Base-by-base conservation (phyloP, 163 green algal genomes). In the Trebouxiophyceae sp. region DNA sequence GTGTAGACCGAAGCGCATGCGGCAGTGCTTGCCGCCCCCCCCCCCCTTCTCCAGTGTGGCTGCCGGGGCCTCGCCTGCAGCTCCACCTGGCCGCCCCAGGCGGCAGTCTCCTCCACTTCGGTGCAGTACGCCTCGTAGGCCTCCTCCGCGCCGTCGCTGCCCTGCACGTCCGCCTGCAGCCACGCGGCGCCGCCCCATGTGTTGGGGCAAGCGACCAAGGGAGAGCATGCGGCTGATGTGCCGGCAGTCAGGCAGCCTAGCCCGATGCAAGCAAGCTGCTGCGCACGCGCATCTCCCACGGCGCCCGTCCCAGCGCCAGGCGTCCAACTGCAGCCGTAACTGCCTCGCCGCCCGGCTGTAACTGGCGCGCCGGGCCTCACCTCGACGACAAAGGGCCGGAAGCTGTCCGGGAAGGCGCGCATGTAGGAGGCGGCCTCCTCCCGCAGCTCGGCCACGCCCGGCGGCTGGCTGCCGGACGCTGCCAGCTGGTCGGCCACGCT, bases 61-160 rank as follows among this genome's bases (percentile, higher is more conserved):
- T 32, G 59, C n/a, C 61, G 85, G 62, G n/a, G n/a, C n/a, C n/a
- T n/a, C 12, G 92, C 93, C 23, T 71, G 61, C 24, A 99, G 79
- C 81, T 99, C 93, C 54, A 95, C 54, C 62, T 99, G 91, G 1
- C 93, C 93, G 2, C 93, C 93, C 93, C 93, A 98, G 7, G 73
- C 81, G 19, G 93, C 93, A 0, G 86, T 97, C 12, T 33, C 33
- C 66, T 91, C 91, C 56, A 98, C 68, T 29, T 87, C 71, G 19
- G 68, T 5, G 73, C 91, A 97, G 77, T 98, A 95, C 1, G 62
- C 60, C 60, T 91, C 83, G 59, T 86, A 90, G 4, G 58, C 32
- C 1, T 67, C 66, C 0, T 76, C 71, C 0, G 45, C 54, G 16
- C 31, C 47, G 7, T 68, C 59, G 4, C 26, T 63, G 20, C 23